Evolutionary conservation across 2,329 filamentous ascomycete species (phyloP), one percentile per base, ranked within the genome.

Genomic region (Verticillium albo-atrum): DNA sequence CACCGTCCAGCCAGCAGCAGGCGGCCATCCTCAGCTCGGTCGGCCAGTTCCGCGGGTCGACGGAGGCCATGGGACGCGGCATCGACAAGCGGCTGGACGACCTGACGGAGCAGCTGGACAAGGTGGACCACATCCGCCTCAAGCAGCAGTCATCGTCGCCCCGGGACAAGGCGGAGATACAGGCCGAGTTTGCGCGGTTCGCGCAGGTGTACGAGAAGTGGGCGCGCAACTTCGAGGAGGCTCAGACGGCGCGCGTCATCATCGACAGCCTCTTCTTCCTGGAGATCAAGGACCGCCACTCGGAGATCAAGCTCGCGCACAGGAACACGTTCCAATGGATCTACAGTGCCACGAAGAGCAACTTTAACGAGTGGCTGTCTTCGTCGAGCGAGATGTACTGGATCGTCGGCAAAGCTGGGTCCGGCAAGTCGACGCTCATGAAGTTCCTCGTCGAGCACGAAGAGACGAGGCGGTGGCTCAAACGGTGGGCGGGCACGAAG

Each of bases 341-440:
- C 2, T 65, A 80, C 32, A 35, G 34, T 15, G 14, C 34, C 7
- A 15, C 34, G 12, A 58, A 63, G 27, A 9, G n/a, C 1, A 2
- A 6, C 20, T 59, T 59, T 15, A 2, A 23, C 23, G 12, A 65
- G 56, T 73, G 71, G 71, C 66, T 73, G 2, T 57, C 61, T 23
- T 53, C 27, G 0, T 65, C 61, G 2, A 25, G 60, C 23, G 60
- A 62, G 2, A 47, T 71, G 1, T 74, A 69, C 54, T 77, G 75
- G 72, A 72, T 80, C 17, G 71, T 70, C 26, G 79, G 79, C 1
- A 80, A 78, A 54, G 72, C 77, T 0, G 78, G 78, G 20, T 75
- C 75, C 14, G 78, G 78, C 6, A 80, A 80, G 58, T 79, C 77
- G 0, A 80, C 76, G 0, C 60, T 80, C n/a, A 77, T 80, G 74